Percentiles rank a stretch among this genome's conserved stretches.
phyloP scores from a whole-genome alignment of 495 filamentous ascomycete genomes.

The Acidiella bohemica region DNA sequence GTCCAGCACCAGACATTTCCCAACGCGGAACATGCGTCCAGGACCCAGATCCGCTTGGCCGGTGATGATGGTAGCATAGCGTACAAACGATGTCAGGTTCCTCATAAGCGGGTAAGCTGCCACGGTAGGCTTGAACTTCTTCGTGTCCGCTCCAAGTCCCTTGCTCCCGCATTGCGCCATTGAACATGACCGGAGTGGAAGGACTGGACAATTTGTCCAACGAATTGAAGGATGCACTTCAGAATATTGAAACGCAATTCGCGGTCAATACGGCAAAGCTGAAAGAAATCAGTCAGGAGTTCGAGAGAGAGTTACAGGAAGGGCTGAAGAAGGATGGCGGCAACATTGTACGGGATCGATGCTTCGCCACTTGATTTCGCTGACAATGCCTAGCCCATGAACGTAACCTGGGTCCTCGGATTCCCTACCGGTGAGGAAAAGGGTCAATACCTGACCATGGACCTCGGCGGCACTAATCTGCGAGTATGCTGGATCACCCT shows the following conservation, averaged over 20 bases:
- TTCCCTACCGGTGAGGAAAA: slow-evolving; percentile 48
- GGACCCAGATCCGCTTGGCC: too few species aligned
- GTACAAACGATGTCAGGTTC: too few species aligned
- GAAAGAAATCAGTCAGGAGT: neutral
- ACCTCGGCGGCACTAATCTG: slow-evolving; percentile 71
- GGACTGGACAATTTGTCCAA: neutral
- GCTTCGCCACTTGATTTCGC: neutral
- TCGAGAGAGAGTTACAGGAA: neutral
- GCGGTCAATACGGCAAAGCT: neutral
- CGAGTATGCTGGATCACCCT: slow-evolving; percentile 45
- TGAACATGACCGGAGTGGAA: neutral
- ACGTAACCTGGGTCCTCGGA: slow-evolving; percentile 11
- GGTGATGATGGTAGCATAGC: too few species aligned
- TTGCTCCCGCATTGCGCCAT: too few species aligned
- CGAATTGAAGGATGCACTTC: neutral
- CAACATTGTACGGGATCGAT: slow-evolving; percentile 4
- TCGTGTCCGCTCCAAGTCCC: too few species aligned
- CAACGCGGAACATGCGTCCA: too few species aligned
- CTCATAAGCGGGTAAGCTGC: too few species aligned
- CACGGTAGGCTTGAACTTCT: too few species aligned
- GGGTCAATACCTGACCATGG: slow-evolving; percentile 63
- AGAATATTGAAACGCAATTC: neutral
- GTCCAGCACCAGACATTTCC: too few species aligned
- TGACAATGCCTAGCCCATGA: slow-evolving; percentile 7
- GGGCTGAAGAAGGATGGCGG: slow-evolving; percentile 7